Evolutionary conservation across 257 asterid genomes (phyloP).

Genomic region (Solanum medicagineum): DNA sequence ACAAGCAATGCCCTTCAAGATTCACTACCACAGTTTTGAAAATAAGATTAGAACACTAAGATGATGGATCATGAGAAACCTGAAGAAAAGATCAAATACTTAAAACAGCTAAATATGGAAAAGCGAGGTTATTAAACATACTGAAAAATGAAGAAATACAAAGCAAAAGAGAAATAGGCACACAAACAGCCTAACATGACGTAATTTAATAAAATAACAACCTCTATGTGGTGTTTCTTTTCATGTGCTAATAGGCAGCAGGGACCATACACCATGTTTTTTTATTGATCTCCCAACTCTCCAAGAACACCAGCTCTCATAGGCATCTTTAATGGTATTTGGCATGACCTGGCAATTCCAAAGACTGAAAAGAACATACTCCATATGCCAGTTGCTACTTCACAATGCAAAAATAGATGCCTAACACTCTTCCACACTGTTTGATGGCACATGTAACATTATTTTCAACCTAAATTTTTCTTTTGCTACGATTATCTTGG

Average conservation of each 20-base stretch:
- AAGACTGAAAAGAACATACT: no score
- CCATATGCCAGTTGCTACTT: no score
- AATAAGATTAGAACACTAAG: slow-evolving; percentile 8
- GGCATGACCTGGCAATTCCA: no score
- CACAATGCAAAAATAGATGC: no score
- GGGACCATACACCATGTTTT: no score
- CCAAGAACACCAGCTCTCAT: no score
- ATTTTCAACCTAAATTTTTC: no score
- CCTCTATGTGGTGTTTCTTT: not conserved
- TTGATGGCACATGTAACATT: no score
- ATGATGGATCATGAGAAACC: not conserved
- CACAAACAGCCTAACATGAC: not conserved
- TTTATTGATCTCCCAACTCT: no score
- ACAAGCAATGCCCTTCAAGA: slow-evolving; percentile 61
- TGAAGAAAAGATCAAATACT: not conserved
- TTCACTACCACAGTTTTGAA: slow-evolving; percentile 36
- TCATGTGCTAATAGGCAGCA: not conserved
- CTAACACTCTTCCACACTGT: no score
- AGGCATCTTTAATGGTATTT: no score
- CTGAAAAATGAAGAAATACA: not conserved
- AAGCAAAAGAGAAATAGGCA: not conserved
- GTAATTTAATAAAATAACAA: not conserved
- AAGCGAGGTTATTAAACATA: not conserved
- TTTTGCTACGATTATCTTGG: no score
- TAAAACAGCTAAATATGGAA: not conserved